A percentile compares a stretch with the other conserved stretches of the same genome.
These are phyloP conservation scores for Penicillium nordicum DNA, from an alignment of 2,329 filamentous ascomycete genomes.

Conservation along the genomic window DNA sequence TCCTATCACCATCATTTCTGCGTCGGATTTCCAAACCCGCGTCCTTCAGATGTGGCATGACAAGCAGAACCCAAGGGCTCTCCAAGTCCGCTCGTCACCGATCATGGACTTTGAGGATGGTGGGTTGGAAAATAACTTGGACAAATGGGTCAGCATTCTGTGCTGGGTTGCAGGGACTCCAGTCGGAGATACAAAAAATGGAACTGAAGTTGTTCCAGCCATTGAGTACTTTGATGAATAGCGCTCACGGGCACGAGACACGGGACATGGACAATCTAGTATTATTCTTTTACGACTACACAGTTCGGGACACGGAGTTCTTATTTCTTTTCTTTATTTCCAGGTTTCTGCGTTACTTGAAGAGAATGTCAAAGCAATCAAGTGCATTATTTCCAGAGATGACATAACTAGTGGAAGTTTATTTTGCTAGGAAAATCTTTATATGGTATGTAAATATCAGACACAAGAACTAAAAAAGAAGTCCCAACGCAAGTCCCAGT, in stretches of 20 bases:
- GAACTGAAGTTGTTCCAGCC: neutral
- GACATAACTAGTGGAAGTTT: too few species aligned
- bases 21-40: neutral
- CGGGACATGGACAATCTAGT: too few species aligned
- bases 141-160: neutral
- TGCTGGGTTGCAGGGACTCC: neutral
- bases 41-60: neutral
- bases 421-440: neutral
- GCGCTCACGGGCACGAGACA: neutral
- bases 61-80: neutral
- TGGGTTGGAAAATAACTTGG: neutral
- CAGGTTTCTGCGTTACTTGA: too few species aligned
- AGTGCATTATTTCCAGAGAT: too few species aligned
- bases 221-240: neutral
- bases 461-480: neutral
- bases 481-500: conserved; percentile 5
- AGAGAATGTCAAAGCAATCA: too few species aligned
- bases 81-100: neutral
- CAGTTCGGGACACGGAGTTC: too few species aligned
- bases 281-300: too few species aligned
- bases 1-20: neutral
- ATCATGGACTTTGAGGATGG: neutral
- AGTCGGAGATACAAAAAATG: neutral
- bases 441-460: neutral
- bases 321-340: too few species aligned